A percentile compares a stretch with the other conserved stretches of the same genome.
Evolutionary conservation across 108 stramenopile genomes (phyloP).

Genomic region (Seminavis robusta): DNA sequence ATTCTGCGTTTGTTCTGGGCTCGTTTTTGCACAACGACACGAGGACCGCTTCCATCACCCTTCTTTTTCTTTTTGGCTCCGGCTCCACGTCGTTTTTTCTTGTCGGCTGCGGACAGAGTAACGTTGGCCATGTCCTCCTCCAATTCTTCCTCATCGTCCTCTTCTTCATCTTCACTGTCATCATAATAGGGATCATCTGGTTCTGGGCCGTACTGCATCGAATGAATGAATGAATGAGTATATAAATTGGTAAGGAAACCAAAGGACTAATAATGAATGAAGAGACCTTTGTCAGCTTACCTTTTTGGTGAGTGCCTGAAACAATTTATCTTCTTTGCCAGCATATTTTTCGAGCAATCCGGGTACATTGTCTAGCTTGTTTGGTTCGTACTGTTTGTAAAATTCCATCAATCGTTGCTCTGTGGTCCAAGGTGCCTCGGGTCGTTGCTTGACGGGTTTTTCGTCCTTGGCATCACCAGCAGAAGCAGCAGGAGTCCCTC

Average conservation of each 20-base stretch:
- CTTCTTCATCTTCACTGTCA: slow-evolving; percentile 49
- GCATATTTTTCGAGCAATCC: slow-evolving; percentile 78
- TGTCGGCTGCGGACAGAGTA: slow-evolving; percentile 17
- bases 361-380: slow-evolving; percentile 72
- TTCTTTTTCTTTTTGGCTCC: slow-evolving; percentile 66
- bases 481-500: too few species aligned
- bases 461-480: not conserved
- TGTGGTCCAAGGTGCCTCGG: slow-evolving; percentile 73
- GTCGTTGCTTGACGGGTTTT: slow-evolving; percentile 12
- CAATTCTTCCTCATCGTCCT: slow-evolving; percentile 47
- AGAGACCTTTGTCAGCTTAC: too few species aligned
- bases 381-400: slow-evolving; percentile 84
- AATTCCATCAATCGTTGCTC: slow-evolving; percentile 73
- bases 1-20: slow-evolving; percentile 81
- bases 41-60: slow-evolving; percentile 5
- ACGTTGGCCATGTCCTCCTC: slow-evolving; percentile 36
- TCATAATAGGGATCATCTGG: slow-evolving; percentile 78
- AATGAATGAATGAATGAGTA: too few species aligned
- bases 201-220: slow-evolving; percentile 88
- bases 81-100: slow-evolving; percentile 78
- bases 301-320: slow-evolving; percentile 80
- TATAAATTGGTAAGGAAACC: too few species aligned
- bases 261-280: too few species aligned
- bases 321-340: slow-evolving; percentile 89
- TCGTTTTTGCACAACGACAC: slow-evolving; percentile 80